These are phyloP conservation scores for Alternaria consortialis DNA, from an alignment of 2,329 filamentous ascomycete genomes.

Conservation along the genomic window DNA sequence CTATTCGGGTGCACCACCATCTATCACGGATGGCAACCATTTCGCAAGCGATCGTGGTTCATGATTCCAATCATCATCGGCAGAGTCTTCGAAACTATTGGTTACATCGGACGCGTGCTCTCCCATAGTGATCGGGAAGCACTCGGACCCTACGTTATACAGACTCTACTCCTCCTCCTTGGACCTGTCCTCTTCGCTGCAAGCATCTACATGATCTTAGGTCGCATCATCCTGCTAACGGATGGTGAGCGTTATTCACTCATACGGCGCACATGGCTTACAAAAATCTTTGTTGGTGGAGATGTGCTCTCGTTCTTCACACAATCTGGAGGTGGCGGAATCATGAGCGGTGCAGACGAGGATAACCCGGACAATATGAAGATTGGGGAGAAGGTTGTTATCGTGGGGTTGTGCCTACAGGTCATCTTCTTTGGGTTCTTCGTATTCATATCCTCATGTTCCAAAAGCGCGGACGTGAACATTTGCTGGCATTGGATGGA, in stretches of 20 bases:
- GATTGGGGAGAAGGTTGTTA: neutral
- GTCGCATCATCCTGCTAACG: slow-evolving; percentile 53
- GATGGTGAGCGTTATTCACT: slow-evolving; percentile 50
- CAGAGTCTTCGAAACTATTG: too few relatives aligned
- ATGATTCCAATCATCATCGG: too few relatives aligned
- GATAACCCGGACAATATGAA: neutral
- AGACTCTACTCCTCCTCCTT: slow-evolving; percentile 55
- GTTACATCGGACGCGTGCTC: slow-evolving; percentile 30
- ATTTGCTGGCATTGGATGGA: too few relatives aligned
- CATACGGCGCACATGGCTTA: slow-evolving; percentile 39
- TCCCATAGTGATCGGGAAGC: too few relatives aligned
- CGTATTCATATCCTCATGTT: neutral
- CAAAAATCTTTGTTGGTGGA: slow-evolving; percentile 56
- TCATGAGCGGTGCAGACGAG: slow-evolving; percentile 7
- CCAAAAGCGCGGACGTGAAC: neutral
- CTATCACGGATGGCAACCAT: too few relatives aligned
- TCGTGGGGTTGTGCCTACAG: neutral
- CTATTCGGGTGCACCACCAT: too few relatives aligned
- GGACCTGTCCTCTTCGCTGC: slow-evolving; percentile 59
- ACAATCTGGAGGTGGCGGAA: slow-evolving; percentile 50
- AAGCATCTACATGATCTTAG: slow-evolving; percentile 59
- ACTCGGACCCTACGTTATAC: slow-evolving; percentile 40
- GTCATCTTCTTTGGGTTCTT: neutral
- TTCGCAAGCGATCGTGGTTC: too few relatives aligned
- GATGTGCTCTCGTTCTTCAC: slow-evolving; percentile 57